Base-by-base conservation (phyloP, 1,139 yeast species). In the Debaryomyces subglobosus region DNA sequence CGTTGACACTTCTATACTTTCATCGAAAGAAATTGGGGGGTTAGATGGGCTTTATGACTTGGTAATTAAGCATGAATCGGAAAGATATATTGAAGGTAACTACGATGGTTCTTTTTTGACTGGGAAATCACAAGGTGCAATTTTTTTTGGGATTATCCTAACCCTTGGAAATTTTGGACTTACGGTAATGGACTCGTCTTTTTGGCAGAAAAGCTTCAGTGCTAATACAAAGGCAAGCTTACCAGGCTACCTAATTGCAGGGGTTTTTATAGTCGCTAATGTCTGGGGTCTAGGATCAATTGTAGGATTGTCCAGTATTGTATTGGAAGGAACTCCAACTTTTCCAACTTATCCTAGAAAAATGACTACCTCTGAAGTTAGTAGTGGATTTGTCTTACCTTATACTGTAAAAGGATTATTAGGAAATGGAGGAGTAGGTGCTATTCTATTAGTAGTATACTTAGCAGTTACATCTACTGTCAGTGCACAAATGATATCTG, bases 241-340 rank as follows among this genome's bases (percentile, higher is more conserved):
- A 38, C 74, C 74, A 3, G 78, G 75, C 10, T 73, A 72, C 49
- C 53, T 71, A 29, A 58, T 67, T 38, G 72, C 71, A 2, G 71
- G 74, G 0, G 48, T 65, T 2, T 55, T 60, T 12, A 69, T 71
- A 37, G 67, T 65, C 46, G 60, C 70, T 12, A 64, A 65, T 48
- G 69, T 66, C 24, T 69, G 70, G 70, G 65, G 70, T 2, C 48
- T 66, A n/a, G 70, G 71, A 9, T 49, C 69, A 3, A 58, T 65
- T 37, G 55, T 64, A 44, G 72, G 71, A 7, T 57, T 66, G 13
- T 61, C 70, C 4, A 54, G 59, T 45, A 56, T 64, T 46, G 65
- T 62, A 4, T 59, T 67, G 45, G 69, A 65, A 45, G 54, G 52
- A 20, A 51, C 56, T 13, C 62, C 64, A 6, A 42, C 51, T 1